A percentile compares a stretch with the other conserved stretches of the same genome.
Conservation (phyloP, 129 eudicot species). For the Escallonia herrerae region DNA sequence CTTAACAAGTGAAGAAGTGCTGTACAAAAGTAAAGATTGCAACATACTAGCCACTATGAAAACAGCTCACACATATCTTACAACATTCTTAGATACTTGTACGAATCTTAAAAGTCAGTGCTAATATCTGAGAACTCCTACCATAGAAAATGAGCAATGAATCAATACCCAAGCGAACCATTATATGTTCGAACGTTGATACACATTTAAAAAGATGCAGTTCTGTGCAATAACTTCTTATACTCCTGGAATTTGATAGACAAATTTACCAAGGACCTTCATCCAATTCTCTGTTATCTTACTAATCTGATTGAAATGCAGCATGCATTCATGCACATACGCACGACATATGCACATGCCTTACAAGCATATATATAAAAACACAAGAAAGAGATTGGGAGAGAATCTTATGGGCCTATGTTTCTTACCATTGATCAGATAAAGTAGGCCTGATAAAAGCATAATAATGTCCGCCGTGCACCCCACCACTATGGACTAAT, state of each 20-base stretch:
- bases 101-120: too few species aligned
- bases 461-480: conserved; percentile 96
- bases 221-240: too few species aligned
- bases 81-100: too few species aligned
- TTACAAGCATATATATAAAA: neutral
- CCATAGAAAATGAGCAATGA: too few species aligned
- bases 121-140: too few species aligned
- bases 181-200: too few species aligned
- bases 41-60: too few species aligned
- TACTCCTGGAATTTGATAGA: neutral
- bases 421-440: conserved; percentile 74
- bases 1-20: too few species aligned
- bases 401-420: neutral
- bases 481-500: conserved; percentile 97
- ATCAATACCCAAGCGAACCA: too few species aligned
- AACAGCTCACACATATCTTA: too few species aligned
- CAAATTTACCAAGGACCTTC: neutral
- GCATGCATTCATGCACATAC: neutral
- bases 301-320: neutral
- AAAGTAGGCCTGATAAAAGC: conserved; percentile 91
- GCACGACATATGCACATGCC: neutral
- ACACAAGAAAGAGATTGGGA: neutral
- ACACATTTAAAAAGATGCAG: too few species aligned
- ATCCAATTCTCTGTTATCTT: neutral
- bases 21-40: too few species aligned